Conservation (phyloP, 495 filamentous ascomycete species). For the Bacidia gigantensis region DNA sequence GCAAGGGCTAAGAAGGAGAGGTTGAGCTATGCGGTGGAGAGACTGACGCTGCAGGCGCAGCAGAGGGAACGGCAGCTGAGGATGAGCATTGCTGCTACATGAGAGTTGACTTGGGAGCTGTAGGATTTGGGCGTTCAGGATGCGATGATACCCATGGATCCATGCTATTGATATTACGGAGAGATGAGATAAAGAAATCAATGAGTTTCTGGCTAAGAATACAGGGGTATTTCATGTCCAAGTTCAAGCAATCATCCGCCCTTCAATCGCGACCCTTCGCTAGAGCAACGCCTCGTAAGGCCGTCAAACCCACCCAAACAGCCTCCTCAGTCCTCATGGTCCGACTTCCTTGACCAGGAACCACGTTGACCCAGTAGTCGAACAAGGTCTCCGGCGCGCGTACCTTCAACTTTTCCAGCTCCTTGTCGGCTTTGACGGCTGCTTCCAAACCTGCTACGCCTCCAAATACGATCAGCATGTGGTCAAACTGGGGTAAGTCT, state of each 20-base stretch:
- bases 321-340: constrained; percentile 71
- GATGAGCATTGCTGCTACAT: constrained; percentile 55
- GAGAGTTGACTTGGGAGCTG: background rate
- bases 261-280: constrained; percentile 9
- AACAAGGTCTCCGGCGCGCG: constrained; percentile 47
- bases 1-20: constrained; percentile 64
- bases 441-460: constrained; percentile 59
- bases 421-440: constrained; percentile 49
- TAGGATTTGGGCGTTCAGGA: background rate
- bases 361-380: constrained; percentile 63
- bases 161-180: no score
- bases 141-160: constrained; percentile 7
- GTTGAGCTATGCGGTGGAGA: constrained; percentile 61
- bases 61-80: constrained; percentile 62
- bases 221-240: background rate
- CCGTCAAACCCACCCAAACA: constrained; percentile 52
- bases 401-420: constrained; percentile 42
- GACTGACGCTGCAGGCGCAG: constrained; percentile 50
- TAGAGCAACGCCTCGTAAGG: constrained; percentile 37
- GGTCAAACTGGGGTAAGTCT: constrained; percentile 35
- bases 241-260: background rate
- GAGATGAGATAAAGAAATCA: background rate
- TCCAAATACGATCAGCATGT: constrained; percentile 59
- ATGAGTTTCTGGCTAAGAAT: background rate
- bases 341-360: constrained; percentile 60